Evolutionary conservation across 2,329 filamentous ascomycete species (phyloP).

Genomic region (Aspergillus ochraceoroseus): DNA sequence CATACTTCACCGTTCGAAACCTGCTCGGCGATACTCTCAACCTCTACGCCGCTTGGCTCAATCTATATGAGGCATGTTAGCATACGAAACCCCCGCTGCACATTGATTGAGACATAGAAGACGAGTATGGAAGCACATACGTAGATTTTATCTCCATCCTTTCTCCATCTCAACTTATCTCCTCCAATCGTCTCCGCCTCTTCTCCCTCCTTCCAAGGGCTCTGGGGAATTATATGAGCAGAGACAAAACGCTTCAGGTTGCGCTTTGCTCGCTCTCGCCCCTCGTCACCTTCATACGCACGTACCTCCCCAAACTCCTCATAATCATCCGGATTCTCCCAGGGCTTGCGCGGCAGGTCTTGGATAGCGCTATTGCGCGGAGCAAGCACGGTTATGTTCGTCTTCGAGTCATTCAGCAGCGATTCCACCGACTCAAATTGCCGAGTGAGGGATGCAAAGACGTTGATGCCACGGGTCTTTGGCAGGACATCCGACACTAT

Average conservation of each 20-base stretch:
- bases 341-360: conserved; percentile 70
- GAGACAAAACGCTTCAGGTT: conserved; percentile 81
- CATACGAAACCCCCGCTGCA: background rate
- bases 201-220: conserved; percentile 67
- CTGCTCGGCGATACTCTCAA: conserved; percentile 66
- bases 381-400: conserved; percentile 80
- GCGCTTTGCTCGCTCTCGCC: conserved; percentile 66
- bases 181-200: conserved; percentile 66
- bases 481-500: conserved; percentile 81
- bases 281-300: conserved; percentile 71
- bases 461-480: conserved; percentile 70
- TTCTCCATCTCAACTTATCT: conserved; percentile 77
- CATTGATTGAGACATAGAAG: background rate
- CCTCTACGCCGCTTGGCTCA: conserved; percentile 73
- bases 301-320: conserved; percentile 55
- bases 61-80: conserved; percentile 26
- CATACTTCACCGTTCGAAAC: conserved; percentile 89
- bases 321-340: conserved; percentile 67
- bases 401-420: conserved; percentile 61
- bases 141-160: conserved; percentile 57
- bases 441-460: conserved; percentile 76
- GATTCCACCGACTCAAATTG: conserved; percentile 64
- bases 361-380: conserved; percentile 80
- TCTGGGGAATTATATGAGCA: conserved; percentile 70
- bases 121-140: conserved; percentile 45